These are phyloP conservation scores for Paracoccidioides lutzii DNA, from an alignment of 2,329 filamentous ascomycete species.

Conservation along the genomic window DNA sequence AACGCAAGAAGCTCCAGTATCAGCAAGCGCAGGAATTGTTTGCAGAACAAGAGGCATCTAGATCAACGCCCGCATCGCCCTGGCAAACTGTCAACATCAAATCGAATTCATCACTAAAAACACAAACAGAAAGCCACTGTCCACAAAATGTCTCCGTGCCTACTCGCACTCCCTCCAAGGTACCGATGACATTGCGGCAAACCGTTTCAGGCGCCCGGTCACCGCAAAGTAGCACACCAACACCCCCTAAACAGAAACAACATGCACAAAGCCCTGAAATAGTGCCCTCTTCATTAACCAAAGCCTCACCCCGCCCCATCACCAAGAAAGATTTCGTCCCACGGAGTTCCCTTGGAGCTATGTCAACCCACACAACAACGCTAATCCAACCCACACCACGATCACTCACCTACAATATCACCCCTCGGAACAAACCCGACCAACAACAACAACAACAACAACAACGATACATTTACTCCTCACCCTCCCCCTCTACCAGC, in stretches of 20 bases:
- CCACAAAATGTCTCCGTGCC: neutral
- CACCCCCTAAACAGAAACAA: neutral
- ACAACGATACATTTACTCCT: slow-evolving; percentile 23
- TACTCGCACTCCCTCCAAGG: slow-evolving; percentile 22
- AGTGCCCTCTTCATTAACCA: neutral
- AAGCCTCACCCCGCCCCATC: neutral
- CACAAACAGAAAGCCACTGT: neutral
- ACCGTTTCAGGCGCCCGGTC: slow-evolving; percentile 40
- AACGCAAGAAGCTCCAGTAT: slow-evolving; percentile 72
- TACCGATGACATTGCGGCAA: slow-evolving; percentile 49
- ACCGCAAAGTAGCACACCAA: slow-evolving; percentile 1
- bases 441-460: slow-evolving; percentile 29
- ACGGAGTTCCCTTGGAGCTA: neutral
- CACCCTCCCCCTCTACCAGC: slow-evolving; percentile 38
- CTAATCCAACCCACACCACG: slow-evolving; percentile 24
- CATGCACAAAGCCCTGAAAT: neutral
- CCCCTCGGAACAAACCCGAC: slow-evolving; percentile 31
- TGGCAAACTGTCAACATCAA: slow-evolving; percentile 50
- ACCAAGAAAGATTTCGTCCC: neutral
- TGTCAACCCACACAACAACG: slow-evolving; percentile 14
- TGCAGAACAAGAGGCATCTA: slow-evolving; percentile 23
- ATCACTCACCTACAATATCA: slow-evolving; percentile 14
- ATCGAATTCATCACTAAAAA: slow-evolving; percentile 7
- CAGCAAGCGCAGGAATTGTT: slow-evolving; percentile 41
- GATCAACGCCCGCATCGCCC: slow-evolving; percentile 34